A percentile compares a stretch with the other conserved stretches of the same genome.
Evolutionary conservation across 2,329 filamentous ascomycete species (phyloP).

Genomic region (Epicoccum sorghinum): DNA sequence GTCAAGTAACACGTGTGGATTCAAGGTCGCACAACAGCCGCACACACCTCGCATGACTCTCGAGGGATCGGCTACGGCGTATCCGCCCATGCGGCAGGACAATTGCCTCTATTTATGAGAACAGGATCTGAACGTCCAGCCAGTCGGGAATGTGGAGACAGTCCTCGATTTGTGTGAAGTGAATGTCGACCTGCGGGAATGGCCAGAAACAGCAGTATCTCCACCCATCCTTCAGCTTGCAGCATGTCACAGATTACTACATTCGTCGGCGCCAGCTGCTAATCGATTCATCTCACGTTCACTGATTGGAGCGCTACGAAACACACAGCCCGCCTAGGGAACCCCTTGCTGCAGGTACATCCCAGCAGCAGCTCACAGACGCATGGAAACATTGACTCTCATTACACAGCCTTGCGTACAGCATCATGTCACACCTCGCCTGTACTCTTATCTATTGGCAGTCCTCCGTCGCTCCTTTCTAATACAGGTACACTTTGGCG

Average conservation of each 20-base stretch:
- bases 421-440: conserved; percentile 9
- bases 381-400: conserved; percentile 12
- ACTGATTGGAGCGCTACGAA: conserved; percentile 8
- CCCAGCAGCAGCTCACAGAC: conserved; percentile 4
- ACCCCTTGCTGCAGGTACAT: conserved; percentile 18
- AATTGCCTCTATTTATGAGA: neutral
- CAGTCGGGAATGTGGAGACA: conserved; percentile 8
- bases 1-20: conserved; percentile 11
- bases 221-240: conserved; percentile 12
- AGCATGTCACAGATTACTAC: conserved; percentile 11
- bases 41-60: conserved; percentile 4
- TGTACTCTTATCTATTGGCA: conserved; percentile 15
- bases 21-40: conserved; percentile 8
- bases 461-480: neutral
- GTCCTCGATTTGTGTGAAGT: neutral
- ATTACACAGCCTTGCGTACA: conserved; percentile 15
- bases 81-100: conserved; percentile 1
- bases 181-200: conserved; percentile 3
- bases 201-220: conserved; percentile 1
- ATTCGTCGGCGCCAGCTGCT: conserved; percentile 7
- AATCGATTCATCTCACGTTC: conserved; percentile 3
- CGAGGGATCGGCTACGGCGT: neutral
- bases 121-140: conserved; percentile 1
- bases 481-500: conserved; percentile 2
- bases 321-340: conserved; percentile 7